Base-by-base conservation (phyloP, 352 stramenopile species). In the Phytophthora rubi region DNA sequence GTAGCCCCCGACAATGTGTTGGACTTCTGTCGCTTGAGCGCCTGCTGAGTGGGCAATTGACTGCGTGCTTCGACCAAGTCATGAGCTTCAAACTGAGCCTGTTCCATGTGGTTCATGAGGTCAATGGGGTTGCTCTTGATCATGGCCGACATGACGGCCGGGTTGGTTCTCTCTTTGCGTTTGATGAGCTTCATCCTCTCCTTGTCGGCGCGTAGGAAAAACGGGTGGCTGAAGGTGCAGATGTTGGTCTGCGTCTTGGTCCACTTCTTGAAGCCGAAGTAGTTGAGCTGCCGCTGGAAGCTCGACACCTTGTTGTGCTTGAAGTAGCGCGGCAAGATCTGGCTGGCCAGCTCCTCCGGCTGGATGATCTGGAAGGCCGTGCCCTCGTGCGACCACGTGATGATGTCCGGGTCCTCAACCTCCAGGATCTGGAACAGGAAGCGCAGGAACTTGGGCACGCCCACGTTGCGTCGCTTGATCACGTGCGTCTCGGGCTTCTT, bases 211-310 rank as follows among this genome's bases (percentile, higher is more conserved):
- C 80, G 75, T 3, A 90, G 35, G 59, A 92, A 92, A 66, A 80
- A 89, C 2, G 85, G 85, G 49, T 91, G 85, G 65, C 82, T 90
- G 62, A 91, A 92, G 6, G 85, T 92, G 47, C 85, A 92, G 51
- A 89, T 78, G 48, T 85, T 86, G 18, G 85, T 91, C 72, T 92
- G 83, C 13, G 83, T 92, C 68, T 92, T 92, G 62, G 83, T 92
- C 85, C 83, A 91, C 62, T 93, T 93, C 54, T 92, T 92, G 53
- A 92, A 92, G 15, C 85, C 85, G 79, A 92, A 92, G 68, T 92
- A 92, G 68, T 92, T 92, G 44, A 92, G 67, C 68, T 92, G 85
- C 16, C 85, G 62, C 76, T 92, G 85, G 67, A 92, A 92, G 58
- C 83, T 91, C 53, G 85, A 90, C 0, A 92, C 83, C 68, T 92